Evolutionary conservation across 1,139 yeast species (phyloP), one percentile per base, ranked within the genome.

Genomic region (Scheffersomyces quercinus): DNA sequence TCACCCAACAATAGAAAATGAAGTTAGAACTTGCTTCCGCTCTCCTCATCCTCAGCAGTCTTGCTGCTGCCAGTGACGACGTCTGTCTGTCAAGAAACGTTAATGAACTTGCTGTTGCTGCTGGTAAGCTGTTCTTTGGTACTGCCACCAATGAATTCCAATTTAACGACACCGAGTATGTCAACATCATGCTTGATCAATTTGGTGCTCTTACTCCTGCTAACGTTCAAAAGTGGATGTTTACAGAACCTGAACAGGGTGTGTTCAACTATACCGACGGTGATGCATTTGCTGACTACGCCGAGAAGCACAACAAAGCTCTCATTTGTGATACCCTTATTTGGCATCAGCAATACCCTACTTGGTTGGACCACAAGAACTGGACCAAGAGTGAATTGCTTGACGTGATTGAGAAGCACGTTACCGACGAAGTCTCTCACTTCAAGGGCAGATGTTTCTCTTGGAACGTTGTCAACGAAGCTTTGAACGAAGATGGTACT

Each of bases 201-300:
- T 31, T 31, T n/a, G 35, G 35, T 31, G 15, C 35, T 31, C 15
- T 31, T 5, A 31, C 35, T 8, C 35, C 35, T 9, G 35, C 35
- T 7, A 31, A 31, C 13, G 35, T 31, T 31, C 35, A 31, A 31
- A 31, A 31, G 35, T 31, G 35, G 35, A 31, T 31, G 35, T 31
- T 10, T 13, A 31, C 35, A 7, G 35, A 31, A 15, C 35, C 35
- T 9, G 35, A 31, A 8, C 35, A 31, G n/a, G 35, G 35, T 6
- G 35, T 31, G 7, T 31, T 31, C n/a, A 31, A 31, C n/a, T 31
- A 31, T n/a, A 31, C 35, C n/a, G 35, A 15, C 7, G 35, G 35
- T 31, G 35, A 31, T 31, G 35, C 15, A 31, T 31, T 31, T 20
- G 20, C 35, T 31, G 20, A 31, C 35, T 31, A 14, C 24, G 35